phyloP scores from a whole-genome alignment of 257 asterid genomes.

The Orobanche coerulescens region DNA sequence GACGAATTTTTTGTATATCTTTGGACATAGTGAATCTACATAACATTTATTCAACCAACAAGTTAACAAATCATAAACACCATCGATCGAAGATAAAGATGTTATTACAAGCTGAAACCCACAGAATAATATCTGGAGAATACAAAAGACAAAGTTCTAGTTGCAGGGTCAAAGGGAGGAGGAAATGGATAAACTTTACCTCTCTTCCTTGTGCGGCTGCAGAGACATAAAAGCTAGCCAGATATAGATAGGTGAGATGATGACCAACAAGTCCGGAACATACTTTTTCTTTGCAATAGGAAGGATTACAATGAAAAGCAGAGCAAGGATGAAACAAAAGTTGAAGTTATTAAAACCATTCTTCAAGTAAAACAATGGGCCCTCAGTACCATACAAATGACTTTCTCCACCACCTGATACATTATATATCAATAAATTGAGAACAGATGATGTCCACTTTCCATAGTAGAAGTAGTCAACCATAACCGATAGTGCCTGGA shows the following conservation, averaged over 20 bases:
- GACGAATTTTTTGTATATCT: neutral
- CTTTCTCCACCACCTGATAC: constrained; percentile 98
- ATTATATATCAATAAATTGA: constrained; percentile 79
- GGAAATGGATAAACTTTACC: constrained; percentile 38
- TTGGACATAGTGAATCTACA: neutral
- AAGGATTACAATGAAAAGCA: constrained; percentile 61
- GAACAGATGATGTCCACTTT: constrained; percentile 88
- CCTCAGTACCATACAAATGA: constrained; percentile 91
- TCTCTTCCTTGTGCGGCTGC: constrained; percentile 99
- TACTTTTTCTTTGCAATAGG: constrained; percentile 79
- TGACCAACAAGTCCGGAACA: constrained; percentile 64
- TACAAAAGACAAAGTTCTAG: neutral
- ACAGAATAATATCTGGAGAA: constrained; percentile 13
- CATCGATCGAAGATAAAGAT: constrained; percentile 4
- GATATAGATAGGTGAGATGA: constrained; percentile 78
- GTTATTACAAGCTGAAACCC: neutral
- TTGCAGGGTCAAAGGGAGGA: neutral
- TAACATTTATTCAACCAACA: constrained; percentile 2
- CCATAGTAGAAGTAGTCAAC: constrained; percentile 75
- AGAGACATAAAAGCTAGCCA: constrained; percentile 97
- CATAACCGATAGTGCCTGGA: constrained; percentile 62
- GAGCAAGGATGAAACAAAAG: constrained; percentile 80
- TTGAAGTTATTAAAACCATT: constrained; percentile 94
- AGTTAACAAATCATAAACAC: constrained; percentile 2
- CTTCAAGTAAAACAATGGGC: constrained; percentile 69